Conservation (phyloP, 1,139 yeast species). For the Sugiyamaella novakii region DNA sequence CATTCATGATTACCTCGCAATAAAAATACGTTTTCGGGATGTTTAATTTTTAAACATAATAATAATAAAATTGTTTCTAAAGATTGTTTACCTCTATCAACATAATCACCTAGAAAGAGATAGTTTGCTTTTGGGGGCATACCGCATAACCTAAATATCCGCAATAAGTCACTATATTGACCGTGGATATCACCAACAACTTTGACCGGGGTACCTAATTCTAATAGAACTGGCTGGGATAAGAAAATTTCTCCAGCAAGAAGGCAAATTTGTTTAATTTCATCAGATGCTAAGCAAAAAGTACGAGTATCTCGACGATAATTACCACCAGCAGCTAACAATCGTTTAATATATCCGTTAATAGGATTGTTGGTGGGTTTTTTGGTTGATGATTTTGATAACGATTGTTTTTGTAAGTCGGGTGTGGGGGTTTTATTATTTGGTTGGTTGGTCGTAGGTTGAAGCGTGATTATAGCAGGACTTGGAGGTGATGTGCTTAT, state of each 20-base stretch:
- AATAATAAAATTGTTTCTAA: slow-evolving; percentile 74
- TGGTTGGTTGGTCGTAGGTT: too few species aligned
- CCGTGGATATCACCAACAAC: slow-evolving; percentile 90
- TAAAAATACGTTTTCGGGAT: slow-evolving; percentile 82
- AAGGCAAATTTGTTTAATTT: slow-evolving; percentile 64
- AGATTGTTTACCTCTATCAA: slow-evolving; percentile 83
- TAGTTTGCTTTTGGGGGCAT: slow-evolving; percentile 80
- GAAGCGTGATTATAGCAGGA: not conserved
- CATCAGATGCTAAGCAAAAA: slow-evolving; percentile 49
- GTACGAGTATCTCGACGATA: slow-evolving; percentile 10
- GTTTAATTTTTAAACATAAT: slow-evolving; percentile 74
- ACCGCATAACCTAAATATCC: slow-evolving; percentile 77
- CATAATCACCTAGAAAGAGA: slow-evolving; percentile 81
- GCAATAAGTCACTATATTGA: slow-evolving; percentile 71
- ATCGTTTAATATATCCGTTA: slow-evolving; percentile 18
- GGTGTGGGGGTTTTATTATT: not conserved
- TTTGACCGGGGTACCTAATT: slow-evolving; percentile 80
- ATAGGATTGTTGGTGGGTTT: slow-evolving; percentile 7
- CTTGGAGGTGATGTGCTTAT: slow-evolving; percentile 21
- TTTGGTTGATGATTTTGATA: slow-evolving; percentile 8
- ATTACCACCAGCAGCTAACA: slow-evolving; percentile 11
- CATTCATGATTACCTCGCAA: slow-evolving; percentile 85
- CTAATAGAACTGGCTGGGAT: slow-evolving; percentile 74
- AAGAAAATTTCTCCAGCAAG: slow-evolving; percentile 70
- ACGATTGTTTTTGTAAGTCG: not conserved